Percentiles rank a stretch among this genome's conserved stretches.
Evolutionary conservation across 176 grass and related monocot genomes (phyloP).

Genomic region (maize (Zea mays)): Zm-B73-REFERENCE-NAM-5.0 NC_050102.1:156364001-156364500

Average conservation of each 20-base stretch:
- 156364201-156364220: neutral
- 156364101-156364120: conserved; percentile 9
- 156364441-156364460: neutral
- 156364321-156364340: neutral
- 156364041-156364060: conserved; percentile 23
- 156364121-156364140: neutral
- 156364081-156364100: neutral
- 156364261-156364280: conserved; percentile 14
- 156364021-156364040: neutral
- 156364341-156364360: no score
- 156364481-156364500: neutral
- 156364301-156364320: neutral
- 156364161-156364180: neutral
- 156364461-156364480: neutral
- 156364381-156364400: conserved; percentile 5
- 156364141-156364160: conserved; percentile 6
- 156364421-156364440: neutral
- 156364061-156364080: neutral
- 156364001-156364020: neutral
- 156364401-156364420: neutral
- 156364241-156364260: neutral
- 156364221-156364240: neutral
- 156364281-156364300: conserved; percentile 8
- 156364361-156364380: no score
- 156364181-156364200: neutral